Evolutionary conservation across 148 eudicot genomes (phyloP).

Genomic region (Limonium bicolor): DNA sequence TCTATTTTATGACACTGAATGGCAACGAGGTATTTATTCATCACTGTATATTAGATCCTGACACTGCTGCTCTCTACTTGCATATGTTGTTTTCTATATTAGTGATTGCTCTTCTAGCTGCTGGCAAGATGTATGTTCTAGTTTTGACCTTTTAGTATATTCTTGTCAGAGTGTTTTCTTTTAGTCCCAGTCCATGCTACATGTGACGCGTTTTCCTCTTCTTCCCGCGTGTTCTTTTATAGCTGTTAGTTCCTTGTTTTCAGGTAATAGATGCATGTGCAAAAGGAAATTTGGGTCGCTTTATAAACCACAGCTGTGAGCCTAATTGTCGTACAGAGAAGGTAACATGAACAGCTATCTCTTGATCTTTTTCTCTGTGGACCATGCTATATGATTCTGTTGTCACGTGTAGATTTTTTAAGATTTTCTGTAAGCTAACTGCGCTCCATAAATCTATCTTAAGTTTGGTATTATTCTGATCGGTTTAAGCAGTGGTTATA

Average conservation of each 20-base stretch:
- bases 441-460: too few species aligned
- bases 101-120: too few species aligned
- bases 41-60: constrained; percentile 9
- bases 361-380: too few species aligned
- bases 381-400: too few species aligned
- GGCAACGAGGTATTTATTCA: constrained; percentile 66
- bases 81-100: too few species aligned
- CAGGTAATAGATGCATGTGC: constrained; percentile 97
- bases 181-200: not conserved
- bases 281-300: constrained; percentile 96
- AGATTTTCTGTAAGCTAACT: too few species aligned
- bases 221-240: not conserved
- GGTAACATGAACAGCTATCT: constrained; percentile 45
- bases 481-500: too few species aligned
- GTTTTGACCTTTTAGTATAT: too few species aligned
- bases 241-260: constrained; percentile 1
- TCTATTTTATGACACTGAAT: constrained; percentile 96
- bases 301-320: constrained; percentile 96
- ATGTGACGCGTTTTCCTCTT: not conserved
- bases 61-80: too few species aligned
- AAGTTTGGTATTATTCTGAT: too few species aligned
- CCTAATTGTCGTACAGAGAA: constrained; percentile 98
- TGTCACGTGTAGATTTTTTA: too few species aligned
- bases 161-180: not conserved
- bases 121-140: too few species aligned